Evolutionary conservation across 352 stramenopile genomes (phyloP), one percentile per base, ranked within the genome.

Genomic region (Phytophthora quininea): DNA sequence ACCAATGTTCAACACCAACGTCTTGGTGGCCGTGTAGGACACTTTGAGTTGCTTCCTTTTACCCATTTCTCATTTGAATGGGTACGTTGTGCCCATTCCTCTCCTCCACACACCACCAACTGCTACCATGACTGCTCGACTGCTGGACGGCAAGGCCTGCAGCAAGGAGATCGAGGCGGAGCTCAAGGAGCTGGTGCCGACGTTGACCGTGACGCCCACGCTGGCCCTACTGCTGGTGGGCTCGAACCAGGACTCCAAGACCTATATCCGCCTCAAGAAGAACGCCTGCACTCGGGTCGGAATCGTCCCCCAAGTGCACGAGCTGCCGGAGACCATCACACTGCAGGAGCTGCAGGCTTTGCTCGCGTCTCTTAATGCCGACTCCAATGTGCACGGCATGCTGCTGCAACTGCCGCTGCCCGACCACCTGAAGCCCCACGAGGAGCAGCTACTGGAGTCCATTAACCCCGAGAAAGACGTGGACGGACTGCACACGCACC

Each of bases 191-290:
- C 63, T 92, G 66, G 79, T 97, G 37, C 49, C 67, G 12, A 68
- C 69, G 33, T 60, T 88, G 43, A 60, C 42, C 24, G 58, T 85
- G 9, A 73, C 65, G 29, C 97, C 97, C 7, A 89, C 94, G 8
- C 73, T 99, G 8, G 97, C 96, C 42, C 89, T 99, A 2, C 86
- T 99, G 40, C 84, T 99, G 33, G 96, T 99, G 4, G 97, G 97
- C 54, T 78, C 84, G 42, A 88, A 97, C 43, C 81, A 80, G 27
- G 96, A 99, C 76, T 98, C 93, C 19, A 92, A 91, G 58, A 99
- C 96, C 40, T 99, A 99, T 69, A 95, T 99, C 35, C 91, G 96
- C 4, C 98, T 98, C 86, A 99, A 99, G 77, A 98, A 99, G 76
- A 99, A 98, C 71, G 97, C 97, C 14, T 99, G 94, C 75, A 91